Percentiles rank a stretch among this genome's conserved stretches.
phyloP scores from a whole-genome alignment of 1,284 basidiomycete species.

The Gastroboletus turbinatus region DNA sequence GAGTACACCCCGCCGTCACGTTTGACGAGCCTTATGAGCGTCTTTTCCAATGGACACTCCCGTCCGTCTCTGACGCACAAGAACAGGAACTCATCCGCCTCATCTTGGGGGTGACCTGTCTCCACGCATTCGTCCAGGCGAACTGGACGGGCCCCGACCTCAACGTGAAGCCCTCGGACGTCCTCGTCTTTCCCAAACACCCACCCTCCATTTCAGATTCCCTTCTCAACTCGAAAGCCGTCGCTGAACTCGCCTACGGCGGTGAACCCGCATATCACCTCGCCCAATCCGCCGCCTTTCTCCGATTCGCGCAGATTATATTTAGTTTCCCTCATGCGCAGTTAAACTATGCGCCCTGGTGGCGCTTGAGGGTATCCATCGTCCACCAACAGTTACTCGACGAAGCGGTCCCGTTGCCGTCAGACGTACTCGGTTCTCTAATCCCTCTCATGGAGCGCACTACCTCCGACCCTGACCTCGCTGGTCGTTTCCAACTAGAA shows the following conservation, averaged over 20 bases:
- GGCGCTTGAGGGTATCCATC: slow-evolving; percentile 73
- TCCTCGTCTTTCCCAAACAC: slow-evolving; percentile 43
- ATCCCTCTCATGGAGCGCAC: slow-evolving; percentile 46
- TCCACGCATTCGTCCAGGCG: slow-evolving; percentile 89
- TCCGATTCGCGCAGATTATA: slow-evolving; percentile 77
- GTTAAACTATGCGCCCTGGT: slow-evolving; percentile 62
- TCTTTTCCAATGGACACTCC: slow-evolving; percentile 36
- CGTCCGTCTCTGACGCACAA: slow-evolving; percentile 13
- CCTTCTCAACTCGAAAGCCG: slow-evolving; percentile 66
- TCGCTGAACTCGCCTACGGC: slow-evolving; percentile 77
- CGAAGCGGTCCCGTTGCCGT: slow-evolving; percentile 70
- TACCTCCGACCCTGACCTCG: slow-evolving; percentile 57
- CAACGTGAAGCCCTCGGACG: slow-evolving; percentile 54
- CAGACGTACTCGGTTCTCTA: slow-evolving; percentile 48
- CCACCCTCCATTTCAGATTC: slow-evolving; percentile 40
- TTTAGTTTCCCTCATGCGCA: slow-evolving; percentile 54
- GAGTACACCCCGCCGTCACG: slow-evolving; percentile 14
- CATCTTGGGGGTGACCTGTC: slow-evolving; percentile 70
- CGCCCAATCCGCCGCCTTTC: slow-evolving; percentile 64
- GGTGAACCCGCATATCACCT: slow-evolving; percentile 99
- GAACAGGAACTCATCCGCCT: slow-evolving; percentile 59
- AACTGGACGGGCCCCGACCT: slow-evolving; percentile 98
- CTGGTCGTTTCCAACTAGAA: slow-evolving; percentile 76
- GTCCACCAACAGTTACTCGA: slow-evolving; percentile 87
- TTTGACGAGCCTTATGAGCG: slow-evolving; percentile 23